Evolutionary conservation across 208 protist genomes (phyloP).

Genomic region (Leishmania martiniquensis): DNA sequence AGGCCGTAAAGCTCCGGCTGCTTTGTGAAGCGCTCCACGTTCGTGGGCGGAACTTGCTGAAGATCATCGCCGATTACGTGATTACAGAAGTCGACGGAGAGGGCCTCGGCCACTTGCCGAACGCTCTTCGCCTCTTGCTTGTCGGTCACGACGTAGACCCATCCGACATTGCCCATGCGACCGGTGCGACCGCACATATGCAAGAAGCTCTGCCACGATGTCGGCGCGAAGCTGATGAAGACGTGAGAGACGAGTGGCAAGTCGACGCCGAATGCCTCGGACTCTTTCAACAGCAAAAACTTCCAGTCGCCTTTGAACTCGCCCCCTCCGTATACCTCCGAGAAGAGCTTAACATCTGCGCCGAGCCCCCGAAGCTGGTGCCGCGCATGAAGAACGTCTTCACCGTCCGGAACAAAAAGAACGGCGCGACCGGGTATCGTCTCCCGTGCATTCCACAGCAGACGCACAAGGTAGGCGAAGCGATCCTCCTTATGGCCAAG

Average conservation of each 20-base stretch:
- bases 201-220: conserved; percentile 66
- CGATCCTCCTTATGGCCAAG: conserved; percentile 34
- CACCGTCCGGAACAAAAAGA: conserved; percentile 62
- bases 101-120: conserved; percentile 58
- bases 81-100: conserved; percentile 65
- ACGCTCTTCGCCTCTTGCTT: conserved; percentile 59
- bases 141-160: conserved; percentile 80
- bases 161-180: conserved; percentile 80
- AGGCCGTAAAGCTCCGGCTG: conserved; percentile 72
- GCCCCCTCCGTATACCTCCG: conserved; percentile 65
- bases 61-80: conserved; percentile 63
- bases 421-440: conserved; percentile 77
- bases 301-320: conserved; percentile 64
- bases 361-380: conserved; percentile 59
- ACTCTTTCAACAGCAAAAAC: conserved; percentile 79
- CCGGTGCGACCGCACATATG: conserved; percentile 86
- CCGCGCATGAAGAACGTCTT: conserved; percentile 62
- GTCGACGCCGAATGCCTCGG: conserved; percentile 75
- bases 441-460: conserved; percentile 67
- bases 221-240: conserved; percentile 80
- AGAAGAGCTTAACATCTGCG: conserved; percentile 82
- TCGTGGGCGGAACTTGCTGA: conserved; percentile 23
- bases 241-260: conserved; percentile 85
- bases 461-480: conserved; percentile 44
- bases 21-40: conserved; percentile 70